phyloP scores from a whole-genome alignment of 202 grass and related monocot genomes.

The Elaeis oleifera region DNA sequence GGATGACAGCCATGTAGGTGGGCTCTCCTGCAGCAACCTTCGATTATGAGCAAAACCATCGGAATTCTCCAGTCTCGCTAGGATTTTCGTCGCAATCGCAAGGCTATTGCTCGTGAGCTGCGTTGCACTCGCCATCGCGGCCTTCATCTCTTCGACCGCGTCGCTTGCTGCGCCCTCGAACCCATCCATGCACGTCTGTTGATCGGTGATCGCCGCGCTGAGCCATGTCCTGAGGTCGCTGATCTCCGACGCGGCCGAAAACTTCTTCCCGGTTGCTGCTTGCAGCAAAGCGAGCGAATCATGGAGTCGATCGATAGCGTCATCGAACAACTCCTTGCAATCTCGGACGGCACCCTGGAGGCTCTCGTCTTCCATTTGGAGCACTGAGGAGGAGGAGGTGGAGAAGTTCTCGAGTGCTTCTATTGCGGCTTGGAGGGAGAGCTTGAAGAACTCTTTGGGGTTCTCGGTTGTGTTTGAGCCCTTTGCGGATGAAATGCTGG shows the following conservation, averaged over 20 bases:
- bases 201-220: constrained; percentile 14
- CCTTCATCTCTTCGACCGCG: constrained; percentile 1
- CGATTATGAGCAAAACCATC: background rate
- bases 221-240: constrained; percentile 15
- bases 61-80: background rate
- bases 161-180: constrained; percentile 11
- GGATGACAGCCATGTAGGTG: background rate
- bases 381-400: too few species aligned
- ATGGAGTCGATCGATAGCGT: too few species aligned
- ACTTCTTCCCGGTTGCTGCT: background rate
- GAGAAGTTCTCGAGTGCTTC: too few species aligned
- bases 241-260: constrained; percentile 1
- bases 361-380: too few species aligned
- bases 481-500: too few species aligned
- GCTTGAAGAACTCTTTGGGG: too few species aligned
- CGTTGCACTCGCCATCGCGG: constrained; percentile 12
- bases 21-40: background rate
- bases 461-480: too few species aligned
- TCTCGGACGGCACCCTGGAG: too few species aligned
- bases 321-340: too few species aligned
- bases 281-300: too few species aligned
- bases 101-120: constrained; percentile 11
- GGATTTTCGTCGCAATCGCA: constrained; percentile 1
- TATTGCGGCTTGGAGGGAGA: too few species aligned
- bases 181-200: constrained; percentile 17